Percentiles rank a stretch among this genome's conserved stretches.
These are phyloP conservation scores for Calonectria hongkongensis DNA, from an alignment of 2,329 filamentous ascomycete genomes.

Conservation along the genomic window DNA sequence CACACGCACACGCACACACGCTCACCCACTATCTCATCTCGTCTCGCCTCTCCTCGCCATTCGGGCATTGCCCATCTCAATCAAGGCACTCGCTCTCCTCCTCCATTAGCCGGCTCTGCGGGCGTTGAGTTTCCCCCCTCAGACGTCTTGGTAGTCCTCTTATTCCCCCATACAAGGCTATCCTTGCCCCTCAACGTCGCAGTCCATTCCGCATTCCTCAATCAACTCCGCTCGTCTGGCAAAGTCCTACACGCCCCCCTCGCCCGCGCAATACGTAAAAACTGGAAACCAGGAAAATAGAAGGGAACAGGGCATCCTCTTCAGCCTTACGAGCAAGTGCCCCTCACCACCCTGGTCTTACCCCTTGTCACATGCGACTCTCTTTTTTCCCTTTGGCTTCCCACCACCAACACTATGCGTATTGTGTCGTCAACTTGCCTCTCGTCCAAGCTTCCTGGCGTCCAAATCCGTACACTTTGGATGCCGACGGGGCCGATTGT, in stretches of 20 bases:
- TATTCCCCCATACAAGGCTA: conserved; percentile 11
- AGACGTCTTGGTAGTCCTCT: conserved; percentile 4
- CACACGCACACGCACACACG: background rate
- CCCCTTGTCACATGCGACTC: conserved; percentile 47
- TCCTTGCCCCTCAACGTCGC: conserved; percentile 32
- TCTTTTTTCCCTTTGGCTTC: conserved; percentile 1
- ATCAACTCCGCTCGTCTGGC: background rate
- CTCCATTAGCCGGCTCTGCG: conserved; percentile 8
- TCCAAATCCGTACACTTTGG: conserved; percentile 16
- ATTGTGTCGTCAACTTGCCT: conserved; percentile 25
- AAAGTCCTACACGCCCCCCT: conserved; percentile 39
- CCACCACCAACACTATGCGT: conserved; percentile 42
- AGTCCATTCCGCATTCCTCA: conserved; percentile 32
- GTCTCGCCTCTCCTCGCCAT: background rate
- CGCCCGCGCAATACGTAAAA: conserved; percentile 9
- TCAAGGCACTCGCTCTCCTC: background rate
- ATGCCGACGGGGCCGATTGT: background rate
- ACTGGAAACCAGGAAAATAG: conserved; percentile 6
- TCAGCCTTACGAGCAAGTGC: conserved; percentile 53
- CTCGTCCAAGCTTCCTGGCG: background rate
- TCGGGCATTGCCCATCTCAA: conserved; percentile 22
- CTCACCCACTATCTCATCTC: background rate
- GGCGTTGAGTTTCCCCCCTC: conserved; percentile 10
- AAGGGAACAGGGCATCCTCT: conserved; percentile 47
- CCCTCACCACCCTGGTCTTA: conserved; percentile 47